Percentiles rank a stretch among this genome's conserved stretches.
phyloP scores from a whole-genome alignment of 2,329 filamentous ascomycete genomes.

The Aspergillus intermedius region DNA sequence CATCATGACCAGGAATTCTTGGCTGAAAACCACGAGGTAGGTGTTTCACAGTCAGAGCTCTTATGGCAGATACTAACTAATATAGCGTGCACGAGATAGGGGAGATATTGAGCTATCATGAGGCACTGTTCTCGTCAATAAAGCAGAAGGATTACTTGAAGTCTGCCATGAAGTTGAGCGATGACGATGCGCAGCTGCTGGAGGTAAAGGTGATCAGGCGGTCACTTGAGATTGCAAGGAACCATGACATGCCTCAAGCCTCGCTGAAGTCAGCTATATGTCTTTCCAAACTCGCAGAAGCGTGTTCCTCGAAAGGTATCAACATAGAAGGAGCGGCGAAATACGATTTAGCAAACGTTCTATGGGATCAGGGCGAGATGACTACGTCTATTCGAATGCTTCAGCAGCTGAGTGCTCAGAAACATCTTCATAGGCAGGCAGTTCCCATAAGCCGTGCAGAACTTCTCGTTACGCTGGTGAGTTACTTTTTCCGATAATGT shows the following conservation, averaged over 20 bases:
- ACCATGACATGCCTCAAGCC: slow-evolving; percentile 76
- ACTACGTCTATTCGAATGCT: slow-evolving; percentile 83
- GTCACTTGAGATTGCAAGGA: slow-evolving; percentile 68
- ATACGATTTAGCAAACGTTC: slow-evolving; percentile 76
- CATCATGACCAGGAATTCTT: slow-evolving; percentile 61
- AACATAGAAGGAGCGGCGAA: slow-evolving; percentile 69
- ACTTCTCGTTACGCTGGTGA: slow-evolving; percentile 71
- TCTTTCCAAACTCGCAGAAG: slow-evolving; percentile 67
- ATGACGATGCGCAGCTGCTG: slow-evolving; percentile 58
- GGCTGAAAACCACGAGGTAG: slow-evolving; percentile 79
- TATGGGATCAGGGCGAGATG: slow-evolving; percentile 93
- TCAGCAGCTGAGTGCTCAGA: slow-evolving; percentile 60
- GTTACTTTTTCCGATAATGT: slow-evolving; percentile 9
- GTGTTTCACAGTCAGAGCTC: slow-evolving; percentile 20
- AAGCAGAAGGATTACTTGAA: slow-evolving; percentile 63
- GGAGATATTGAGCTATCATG: slow-evolving; percentile 72
- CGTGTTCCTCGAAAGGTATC: slow-evolving; percentile 65
- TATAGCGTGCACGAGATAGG: slow-evolving; percentile 57
- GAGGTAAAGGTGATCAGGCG: slow-evolving; percentile 72
- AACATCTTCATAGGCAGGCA: slow-evolving; percentile 60
- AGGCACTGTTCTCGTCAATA: slow-evolving; percentile 74
- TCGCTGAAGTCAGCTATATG: slow-evolving; percentile 79
- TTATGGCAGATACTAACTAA: slow-evolving; percentile 9
- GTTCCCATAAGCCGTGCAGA: slow-evolving; percentile 69
- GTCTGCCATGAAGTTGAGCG: slow-evolving; percentile 54